Conservation (phyloP, 2,329 filamentous ascomycete genomes). For the Xylaria sp. region DNA sequence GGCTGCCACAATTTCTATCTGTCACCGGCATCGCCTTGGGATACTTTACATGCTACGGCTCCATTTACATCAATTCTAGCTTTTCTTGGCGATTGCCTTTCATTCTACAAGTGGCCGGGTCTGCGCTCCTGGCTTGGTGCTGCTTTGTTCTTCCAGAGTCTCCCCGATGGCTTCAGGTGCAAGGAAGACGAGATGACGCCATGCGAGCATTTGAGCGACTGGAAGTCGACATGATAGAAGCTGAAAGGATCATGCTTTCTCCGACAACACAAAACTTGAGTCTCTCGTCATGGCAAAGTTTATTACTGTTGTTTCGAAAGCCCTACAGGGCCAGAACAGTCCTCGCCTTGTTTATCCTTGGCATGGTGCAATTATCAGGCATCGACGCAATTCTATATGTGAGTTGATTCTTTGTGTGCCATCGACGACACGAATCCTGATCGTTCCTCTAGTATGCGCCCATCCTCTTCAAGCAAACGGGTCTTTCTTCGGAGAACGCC, state of each 20-base stretch:
- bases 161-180: slow-evolving; percentile 66
- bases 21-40: slow-evolving; percentile 63
- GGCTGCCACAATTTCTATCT: slow-evolving; percentile 64
- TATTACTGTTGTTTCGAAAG: slow-evolving; percentile 51
- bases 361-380: slow-evolving; percentile 69
- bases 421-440: background rate
- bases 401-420: slow-evolving; percentile 36
- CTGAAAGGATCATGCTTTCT: slow-evolving; percentile 59
- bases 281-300: slow-evolving; percentile 49
- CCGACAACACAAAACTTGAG: slow-evolving; percentile 45
- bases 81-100: slow-evolving; percentile 69
- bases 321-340: slow-evolving; percentile 58
- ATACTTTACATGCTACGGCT: slow-evolving; percentile 71
- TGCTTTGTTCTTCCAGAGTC: slow-evolving; percentile 63
- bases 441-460: slow-evolving; percentile 64
- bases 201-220: slow-evolving; percentile 55
- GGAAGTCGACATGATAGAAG: slow-evolving; percentile 57
- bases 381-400: slow-evolving; percentile 73
- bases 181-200: slow-evolving; percentile 61
- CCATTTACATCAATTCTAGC: slow-evolving; percentile 57
- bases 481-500: slow-evolving; percentile 63
- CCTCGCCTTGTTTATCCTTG: slow-evolving; percentile 60
- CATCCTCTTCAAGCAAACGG: slow-evolving; percentile 68
- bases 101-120: slow-evolving; percentile 58
- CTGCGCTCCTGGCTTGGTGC: slow-evolving; percentile 53